A percentile compares a stretch with the other conserved stretches of the same genome.
phyloP scores from a whole-genome alignment of 495 filamentous ascomycete species.

The Neurospora discreta region DNA sequence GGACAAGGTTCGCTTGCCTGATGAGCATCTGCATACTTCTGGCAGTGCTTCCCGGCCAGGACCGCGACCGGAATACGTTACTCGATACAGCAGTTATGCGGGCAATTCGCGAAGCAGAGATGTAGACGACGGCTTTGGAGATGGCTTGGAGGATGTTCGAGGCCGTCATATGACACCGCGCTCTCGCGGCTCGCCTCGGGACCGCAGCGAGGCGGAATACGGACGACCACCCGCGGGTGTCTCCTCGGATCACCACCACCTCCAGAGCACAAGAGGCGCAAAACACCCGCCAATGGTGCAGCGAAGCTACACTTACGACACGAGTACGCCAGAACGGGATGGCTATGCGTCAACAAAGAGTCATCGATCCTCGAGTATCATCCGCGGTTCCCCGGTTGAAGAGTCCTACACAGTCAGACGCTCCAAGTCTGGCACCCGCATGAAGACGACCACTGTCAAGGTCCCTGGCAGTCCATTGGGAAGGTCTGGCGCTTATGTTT shows the following conservation, averaged over 20 bases:
- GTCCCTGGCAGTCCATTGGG: constrained; percentile 3
- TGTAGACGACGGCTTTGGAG: constrained; percentile 29
- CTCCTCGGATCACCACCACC: not conserved
- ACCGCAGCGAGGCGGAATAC: constrained; percentile 25
- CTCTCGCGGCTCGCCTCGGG: constrained; percentile 15
- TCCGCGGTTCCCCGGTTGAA: constrained; percentile 16
- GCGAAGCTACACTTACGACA: constrained; percentile 21
- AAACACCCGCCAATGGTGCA: constrained; percentile 18
- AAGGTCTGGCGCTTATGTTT: not conserved
- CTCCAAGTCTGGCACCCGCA: constrained; percentile 19
- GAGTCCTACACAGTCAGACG: constrained; percentile 15
- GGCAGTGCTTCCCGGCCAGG: constrained; percentile 11
- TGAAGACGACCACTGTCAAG: constrained; percentile 23
- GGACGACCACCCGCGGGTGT: constrained; percentile 18
- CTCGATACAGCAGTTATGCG: constrained; percentile 23
- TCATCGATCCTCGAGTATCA: constrained; percentile 23
- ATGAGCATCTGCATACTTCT: constrained; percentile 17
- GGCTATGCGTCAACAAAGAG: constrained; percentile 29
- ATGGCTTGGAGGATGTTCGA: constrained; percentile 17
- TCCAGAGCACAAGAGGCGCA: constrained; percentile 12
- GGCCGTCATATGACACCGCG: constrained; percentile 26
- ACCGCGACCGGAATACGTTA: constrained; percentile 22
- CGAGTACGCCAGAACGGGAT: constrained; percentile 17
- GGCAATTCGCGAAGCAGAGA: constrained; percentile 26
- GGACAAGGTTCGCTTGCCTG: constrained; percentile 19